Conservation (phyloP, 805 yeast genomes). For the Metschnikowia rubicola region DNA sequence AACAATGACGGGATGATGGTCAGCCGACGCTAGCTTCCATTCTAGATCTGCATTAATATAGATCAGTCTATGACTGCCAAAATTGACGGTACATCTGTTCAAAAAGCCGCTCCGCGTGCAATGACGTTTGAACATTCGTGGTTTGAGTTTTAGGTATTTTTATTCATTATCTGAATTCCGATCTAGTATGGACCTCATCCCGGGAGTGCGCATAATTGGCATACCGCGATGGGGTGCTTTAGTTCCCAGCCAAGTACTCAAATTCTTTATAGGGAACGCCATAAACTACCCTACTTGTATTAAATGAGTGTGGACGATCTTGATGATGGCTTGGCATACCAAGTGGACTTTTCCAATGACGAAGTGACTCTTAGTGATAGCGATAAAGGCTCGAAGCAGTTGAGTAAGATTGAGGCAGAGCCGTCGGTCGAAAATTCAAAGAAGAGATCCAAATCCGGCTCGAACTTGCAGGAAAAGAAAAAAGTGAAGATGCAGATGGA, state of each 20-base stretch:
- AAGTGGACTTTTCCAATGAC: slow-evolving; percentile 34
- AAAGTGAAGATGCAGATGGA: slow-evolving; percentile 65
- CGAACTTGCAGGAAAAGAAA: slow-evolving; percentile 59
- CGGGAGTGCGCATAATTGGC: slow-evolving; percentile 6
- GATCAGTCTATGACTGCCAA: slow-evolving; percentile 13
- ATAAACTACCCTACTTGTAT: too few species aligned
- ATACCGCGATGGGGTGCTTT: not conserved
- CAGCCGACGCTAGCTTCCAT: slow-evolving; percentile 25
- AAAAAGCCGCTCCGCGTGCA: not conserved
- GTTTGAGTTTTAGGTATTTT: not conserved
- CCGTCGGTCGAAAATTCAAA: slow-evolving; percentile 15
- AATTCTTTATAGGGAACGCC: too few species aligned
- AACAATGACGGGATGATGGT: slow-evolving; percentile 66
- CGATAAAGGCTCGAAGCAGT: not conserved
- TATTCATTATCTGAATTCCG: not conserved
- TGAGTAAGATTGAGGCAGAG: slow-evolving; percentile 8
- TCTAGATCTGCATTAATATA: slow-evolving; percentile 36
- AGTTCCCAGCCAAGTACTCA: too few species aligned
- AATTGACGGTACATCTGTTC: not conserved
- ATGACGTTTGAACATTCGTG: not conserved
- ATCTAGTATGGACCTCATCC: slow-evolving; percentile 1
- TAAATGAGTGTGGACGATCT: slow-evolving; percentile 54
- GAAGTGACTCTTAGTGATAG: slow-evolving; percentile 5
- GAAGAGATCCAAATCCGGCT: slow-evolving; percentile 28
- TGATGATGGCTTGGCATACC: slow-evolving; percentile 73